A percentile compares a stretch with the other conserved stretches of the same genome.
Evolutionary conservation across 2,329 filamentous ascomycete species (phyloP).

Genomic region (Ophiostoma himal-ulmi): DNA sequence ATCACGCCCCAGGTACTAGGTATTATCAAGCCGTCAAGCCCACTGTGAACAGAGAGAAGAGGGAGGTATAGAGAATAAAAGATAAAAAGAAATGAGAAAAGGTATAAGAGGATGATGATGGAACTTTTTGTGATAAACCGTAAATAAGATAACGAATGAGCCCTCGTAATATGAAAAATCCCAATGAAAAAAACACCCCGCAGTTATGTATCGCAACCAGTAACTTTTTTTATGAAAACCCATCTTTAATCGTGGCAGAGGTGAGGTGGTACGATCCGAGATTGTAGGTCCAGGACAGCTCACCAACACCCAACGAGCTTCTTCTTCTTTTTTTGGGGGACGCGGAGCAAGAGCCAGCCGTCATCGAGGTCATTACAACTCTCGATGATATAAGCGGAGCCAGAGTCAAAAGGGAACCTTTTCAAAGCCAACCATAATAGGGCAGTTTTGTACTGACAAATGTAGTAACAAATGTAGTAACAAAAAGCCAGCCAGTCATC

Average conservation of each 20-base stretch:
- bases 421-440: slow-evolving; percentile 9
- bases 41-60: background rate
- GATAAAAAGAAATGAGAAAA: background rate
- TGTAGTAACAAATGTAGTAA: background rate
- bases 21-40: slow-evolving; percentile 5
- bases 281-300: background rate
- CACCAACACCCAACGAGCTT: slow-evolving; percentile 7
- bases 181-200: slow-evolving; percentile 12
- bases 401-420: slow-evolving; percentile 13
- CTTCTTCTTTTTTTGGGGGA: slow-evolving; percentile 10
- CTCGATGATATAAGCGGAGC: background rate
- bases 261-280: background rate
- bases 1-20: slow-evolving; percentile 11
- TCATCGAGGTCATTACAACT: background rate
- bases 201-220: slow-evolving; percentile 12
- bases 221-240: background rate
- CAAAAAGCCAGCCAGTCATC: slow-evolving; percentile 20
- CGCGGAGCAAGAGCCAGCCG: slow-evolving; percentile 12
- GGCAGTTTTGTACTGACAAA: background rate
- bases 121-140: slow-evolving; percentile 11
- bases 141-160: slow-evolving; percentile 1
- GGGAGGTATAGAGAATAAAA: background rate
- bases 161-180: slow-evolving; percentile 8
- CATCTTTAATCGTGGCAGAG: slow-evolving; percentile 2
- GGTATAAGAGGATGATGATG: background rate